Evolutionary conservation across 306 rosid genomes (phyloP), one percentile per base, ranked within the genome.

Genomic region (Senna siamea): DNA sequence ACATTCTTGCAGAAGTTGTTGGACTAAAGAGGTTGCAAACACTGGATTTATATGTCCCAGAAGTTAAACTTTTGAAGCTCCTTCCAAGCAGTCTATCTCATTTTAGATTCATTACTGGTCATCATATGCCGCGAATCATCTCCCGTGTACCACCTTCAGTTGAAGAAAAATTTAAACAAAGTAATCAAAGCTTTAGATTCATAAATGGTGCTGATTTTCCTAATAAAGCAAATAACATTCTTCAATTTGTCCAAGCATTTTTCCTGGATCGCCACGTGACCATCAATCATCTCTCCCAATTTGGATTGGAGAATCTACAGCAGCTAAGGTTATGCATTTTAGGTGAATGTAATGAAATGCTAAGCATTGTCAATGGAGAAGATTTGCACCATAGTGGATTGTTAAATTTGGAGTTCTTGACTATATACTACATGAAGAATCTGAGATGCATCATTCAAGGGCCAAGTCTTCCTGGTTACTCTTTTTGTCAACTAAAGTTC

Each of bases 41-140:
- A 32, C 60, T 73, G 1, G 11, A 50, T 2, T 20, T 73, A 9
- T 60, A 17, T 19, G 8, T 73, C 48, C 78, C 78, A 18, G 2
- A 9, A 1, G 70, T 61, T 5, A 22, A 58, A 3, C 1, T 74
- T 41, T 52, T n/a, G 35, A 67, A 28, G 12, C 14, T 5, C 1
- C 0, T n/a, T n/a, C n/a, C n/a, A n/a, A n/a, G 1, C 1, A 0
- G 1, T 18, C 0, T 7, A 32, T 5, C 0, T 44, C 11, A 30
- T 30, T 58, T 58, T 58, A 58, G 64, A 28, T 58, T 58, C 19
- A 30, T 58, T 15, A 9, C 5, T 0, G 64, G 64, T 1, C 26
- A 7, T 11, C 61, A 73, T 50, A 58, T n/a, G 32, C 15, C 28
- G 15, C 41, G 73, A 6, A 65, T 65, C 50, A 23, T 64, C 15